Conservation (phyloP, 2,329 filamentous ascomycete species). For the Penicillium hesseltinei region DNA sequence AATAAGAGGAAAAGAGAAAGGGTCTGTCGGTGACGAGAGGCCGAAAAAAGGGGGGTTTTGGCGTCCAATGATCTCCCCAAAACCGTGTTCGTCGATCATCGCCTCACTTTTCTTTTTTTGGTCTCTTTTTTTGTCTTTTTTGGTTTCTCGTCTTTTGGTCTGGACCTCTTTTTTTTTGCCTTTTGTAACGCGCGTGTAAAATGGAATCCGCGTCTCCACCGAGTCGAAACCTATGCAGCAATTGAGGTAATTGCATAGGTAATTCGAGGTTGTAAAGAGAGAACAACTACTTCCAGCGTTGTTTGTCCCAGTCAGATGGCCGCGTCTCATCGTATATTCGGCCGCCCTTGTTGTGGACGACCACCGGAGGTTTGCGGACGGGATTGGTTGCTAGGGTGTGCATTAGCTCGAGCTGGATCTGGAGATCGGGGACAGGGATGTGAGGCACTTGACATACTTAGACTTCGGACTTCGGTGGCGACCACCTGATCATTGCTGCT, state of each 20-base stretch:
- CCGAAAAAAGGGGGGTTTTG: slow-evolving; percentile 10
- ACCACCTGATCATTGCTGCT: slow-evolving; percentile 32
- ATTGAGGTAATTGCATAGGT: background rate
- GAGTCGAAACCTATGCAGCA: background rate
- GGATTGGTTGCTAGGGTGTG: slow-evolving; percentile 28
- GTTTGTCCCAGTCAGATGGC: slow-evolving; percentile 40
- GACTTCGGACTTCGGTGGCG: slow-evolving; percentile 33
- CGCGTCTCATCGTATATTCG: slow-evolving; percentile 39
- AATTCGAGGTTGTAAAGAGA: background rate
- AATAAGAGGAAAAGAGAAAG: background rate
- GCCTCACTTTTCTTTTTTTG: slow-evolving; percentile 17
- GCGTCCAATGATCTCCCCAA: slow-evolving; percentile 2
- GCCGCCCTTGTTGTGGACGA: slow-evolving; percentile 38
- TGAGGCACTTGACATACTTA: slow-evolving; percentile 26
- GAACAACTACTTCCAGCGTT: slow-evolving; percentile 36
- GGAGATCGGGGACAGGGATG: slow-evolving; percentile 18
- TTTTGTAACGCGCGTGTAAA: slow-evolving; percentile 19
- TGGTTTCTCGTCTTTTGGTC: background rate
- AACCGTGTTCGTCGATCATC: slow-evolving; percentile 10
- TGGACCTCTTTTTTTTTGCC: background rate
- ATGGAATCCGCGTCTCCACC: slow-evolving; percentile 2
- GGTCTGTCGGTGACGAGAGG: slow-evolving; percentile 14
- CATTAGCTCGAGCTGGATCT: slow-evolving; percentile 28
- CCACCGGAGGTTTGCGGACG: slow-evolving; percentile 34
- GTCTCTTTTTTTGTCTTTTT: background rate